Evolutionary conservation across 2,329 filamentous ascomycete genomes (phyloP), one percentile per base, ranked within the genome.

Genomic region (Aspergillus flavus): DNA sequence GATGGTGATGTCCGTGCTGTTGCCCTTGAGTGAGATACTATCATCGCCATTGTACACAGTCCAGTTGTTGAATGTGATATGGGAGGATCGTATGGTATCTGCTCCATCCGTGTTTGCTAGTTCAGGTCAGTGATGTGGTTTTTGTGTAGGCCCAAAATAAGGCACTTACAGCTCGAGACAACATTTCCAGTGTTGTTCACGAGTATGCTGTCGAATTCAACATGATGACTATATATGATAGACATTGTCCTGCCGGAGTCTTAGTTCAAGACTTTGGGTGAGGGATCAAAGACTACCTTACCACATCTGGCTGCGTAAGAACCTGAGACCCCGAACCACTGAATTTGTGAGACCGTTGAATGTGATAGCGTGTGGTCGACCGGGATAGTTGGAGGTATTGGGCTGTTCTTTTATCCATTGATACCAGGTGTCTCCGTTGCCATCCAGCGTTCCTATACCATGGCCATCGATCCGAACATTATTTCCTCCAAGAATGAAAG

Each of bases 231-330:
- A 69, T 83, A 75, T 11, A 83, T 83, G 34, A 86, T 79, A 1
- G 83, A 82, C 79, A 87, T 83, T 0, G 83, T 84, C 81, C 70
- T 70, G 41, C n/a, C 5, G 5, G 28, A 39, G 54, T 32, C 6
- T 9, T 28, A 28, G 26, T 19, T 46, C 45, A 59, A 45, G 5
- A 21, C 10, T 52, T 19, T 19, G 6, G 26, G 12, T 11, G 3
- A 30, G 14, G 14, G n/a, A 4, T n/a, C 14, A 6, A 16, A 50
- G 12, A 30, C 14, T 30, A 30, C 64, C 69, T 28, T 64, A 79
- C 82, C 86, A 88, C 86, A 88, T 88, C 74, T 88, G 86, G 64
- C 81, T 85, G 64, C 85, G 81, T 9, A 88, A 34, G 32, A 74
- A 72, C 3, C 62, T 64, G 1, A 74, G 14, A 0, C 72, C 70